Evolutionary conservation across 345 rosid species (phyloP), one percentile per base, ranked within the genome.

Genomic region (Limnanthes douglasii): DNA sequence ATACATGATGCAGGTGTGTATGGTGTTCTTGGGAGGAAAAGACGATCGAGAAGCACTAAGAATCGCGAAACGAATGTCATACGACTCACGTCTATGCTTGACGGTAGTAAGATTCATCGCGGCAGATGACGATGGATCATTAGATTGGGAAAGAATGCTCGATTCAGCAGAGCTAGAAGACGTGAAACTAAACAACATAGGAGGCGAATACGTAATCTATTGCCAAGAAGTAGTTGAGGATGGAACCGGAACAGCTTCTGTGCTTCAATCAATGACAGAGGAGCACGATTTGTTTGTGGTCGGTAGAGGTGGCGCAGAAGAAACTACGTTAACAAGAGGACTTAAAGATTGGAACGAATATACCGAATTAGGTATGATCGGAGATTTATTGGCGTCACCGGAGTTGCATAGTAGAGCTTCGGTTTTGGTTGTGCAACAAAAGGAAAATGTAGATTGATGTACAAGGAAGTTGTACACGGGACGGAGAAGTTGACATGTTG

Each of bases 41-140:
- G 94, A 83, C 21, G 86, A 78, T 15, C 39, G 72, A 5, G 94
- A 74, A 37, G 83, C 79, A 5, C 45, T 83, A n/a, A 43, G 64
- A 3, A 24, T 78, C 6, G 74, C 54, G 3, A 69, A 49, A 27
- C 60, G 69, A 9, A 75, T 78, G 72, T 42, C 64, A 3, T 25
- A 31, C 20, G 48, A 70, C 36, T n/a, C 52, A 0, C 9, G 26
- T 1, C 47, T 62, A 26, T 29, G 10, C 6, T 48, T 78, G 5
- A 51, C 69, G 0, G 53, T 74, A 10, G 8, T 69, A 7, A 59
- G 31, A 17, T 35, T 70, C 6, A 5, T 58, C 5, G 34, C 56
- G 3, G 15, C 38, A n/a, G 15, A n/a, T 1, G 4, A 5, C 11
- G 28, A 10, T 1, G 24, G 36, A 6, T 2, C 19, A 10, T 34